Conservation (phyloP, 441 rosid species). For the Jatropha multifida region DNA sequence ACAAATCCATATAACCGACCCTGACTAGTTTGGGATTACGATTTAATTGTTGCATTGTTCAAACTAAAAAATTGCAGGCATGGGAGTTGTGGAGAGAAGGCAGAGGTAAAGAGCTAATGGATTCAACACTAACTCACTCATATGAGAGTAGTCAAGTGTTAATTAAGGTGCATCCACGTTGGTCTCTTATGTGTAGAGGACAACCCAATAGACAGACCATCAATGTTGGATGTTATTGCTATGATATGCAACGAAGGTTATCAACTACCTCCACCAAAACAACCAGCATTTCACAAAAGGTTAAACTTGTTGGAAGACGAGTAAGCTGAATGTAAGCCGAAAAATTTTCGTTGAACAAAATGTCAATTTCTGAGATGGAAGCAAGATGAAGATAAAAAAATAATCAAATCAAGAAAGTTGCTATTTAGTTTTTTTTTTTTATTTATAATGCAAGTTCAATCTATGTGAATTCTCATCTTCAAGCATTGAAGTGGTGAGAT, state of each 20-base stretch:
- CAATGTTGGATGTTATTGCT: background rate
- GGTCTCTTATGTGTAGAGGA: conserved; percentile 11
- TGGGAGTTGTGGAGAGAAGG: conserved; percentile 7
- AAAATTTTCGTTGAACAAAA: background rate
- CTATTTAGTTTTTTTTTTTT: too few relatives aligned
- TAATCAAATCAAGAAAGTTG: too few relatives aligned
- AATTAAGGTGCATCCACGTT: conserved; percentile 4
- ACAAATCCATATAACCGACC: too few relatives aligned
- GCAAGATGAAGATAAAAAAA: background rate
- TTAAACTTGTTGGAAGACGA: background rate
- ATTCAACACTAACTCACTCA: background rate
- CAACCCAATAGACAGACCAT: background rate
- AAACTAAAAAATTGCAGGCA: background rate
- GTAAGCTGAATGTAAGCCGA: background rate
- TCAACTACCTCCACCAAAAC: background rate
- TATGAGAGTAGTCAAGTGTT: background rate
- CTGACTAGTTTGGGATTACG: too few relatives aligned
- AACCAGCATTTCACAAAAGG: background rate
- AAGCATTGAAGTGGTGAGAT: too few relatives aligned
- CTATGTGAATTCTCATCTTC: too few relatives aligned
- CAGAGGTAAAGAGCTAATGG: conserved; percentile 6
- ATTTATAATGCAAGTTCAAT: too few relatives aligned
- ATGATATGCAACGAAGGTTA: background rate
- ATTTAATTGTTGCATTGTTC: too few relatives aligned
- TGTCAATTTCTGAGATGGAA: background rate